Evolutionary conservation across 192 early-diverging fungal genomes (phyloP).

Genomic region (Umbelopsis isabellina): DNA sequence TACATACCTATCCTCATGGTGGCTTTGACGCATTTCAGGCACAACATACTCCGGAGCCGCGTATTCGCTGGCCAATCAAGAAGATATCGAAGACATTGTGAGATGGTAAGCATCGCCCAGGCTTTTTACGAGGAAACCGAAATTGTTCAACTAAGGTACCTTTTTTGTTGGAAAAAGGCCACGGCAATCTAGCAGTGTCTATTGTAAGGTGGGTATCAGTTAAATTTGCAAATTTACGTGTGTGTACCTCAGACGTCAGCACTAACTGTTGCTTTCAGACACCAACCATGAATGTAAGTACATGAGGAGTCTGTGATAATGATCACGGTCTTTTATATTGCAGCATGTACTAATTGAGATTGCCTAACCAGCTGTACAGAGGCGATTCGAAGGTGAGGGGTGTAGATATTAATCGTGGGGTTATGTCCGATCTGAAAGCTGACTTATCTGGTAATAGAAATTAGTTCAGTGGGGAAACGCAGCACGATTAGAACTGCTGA

Average conservation of each 20-base stretch:
- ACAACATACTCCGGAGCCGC: conserved; percentile 54
- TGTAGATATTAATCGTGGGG: conserved; percentile 18
- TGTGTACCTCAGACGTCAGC: too few species aligned
- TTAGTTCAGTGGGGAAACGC: conserved; percentile 47
- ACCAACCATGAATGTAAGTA: conserved; percentile 35
- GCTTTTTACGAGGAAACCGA: too few species aligned
- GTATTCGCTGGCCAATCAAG: conserved; percentile 41
- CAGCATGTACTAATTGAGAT: conserved; percentile 28
- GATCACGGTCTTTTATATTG: background rate
- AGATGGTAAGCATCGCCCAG: conserved; percentile 35
- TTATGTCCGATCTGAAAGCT: background rate
- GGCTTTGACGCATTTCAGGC: conserved; percentile 28
- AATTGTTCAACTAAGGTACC: background rate
- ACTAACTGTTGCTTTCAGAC: background rate
- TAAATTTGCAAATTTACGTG: too few species aligned
- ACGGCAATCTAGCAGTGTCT: conserved; percentile 20
- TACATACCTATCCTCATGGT: background rate
- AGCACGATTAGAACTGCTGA: conserved; percentile 38
- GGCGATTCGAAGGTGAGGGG: conserved; percentile 39
- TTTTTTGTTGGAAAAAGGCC: conserved; percentile 27
- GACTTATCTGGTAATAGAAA: conserved; percentile 18
- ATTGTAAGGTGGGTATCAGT: conserved; percentile 15
- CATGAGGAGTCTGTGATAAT: too few species aligned
- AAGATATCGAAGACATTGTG: conserved; percentile 47
- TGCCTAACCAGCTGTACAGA: conserved; percentile 46